Evolutionary conservation across 306 rosid genomes (phyloP).

Genomic region (Sophora flavescens): DNA sequence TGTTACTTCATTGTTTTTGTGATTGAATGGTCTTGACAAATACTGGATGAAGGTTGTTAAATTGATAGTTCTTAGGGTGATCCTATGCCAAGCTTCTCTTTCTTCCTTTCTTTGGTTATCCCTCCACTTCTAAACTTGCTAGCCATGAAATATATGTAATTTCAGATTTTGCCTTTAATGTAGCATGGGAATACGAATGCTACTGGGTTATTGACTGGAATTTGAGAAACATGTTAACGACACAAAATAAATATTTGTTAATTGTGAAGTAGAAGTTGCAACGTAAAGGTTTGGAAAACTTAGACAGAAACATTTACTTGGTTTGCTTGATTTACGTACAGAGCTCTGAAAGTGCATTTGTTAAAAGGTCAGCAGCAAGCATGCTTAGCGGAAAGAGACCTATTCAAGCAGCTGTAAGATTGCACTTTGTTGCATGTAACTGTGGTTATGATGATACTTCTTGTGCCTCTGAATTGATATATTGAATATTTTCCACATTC

Average conservation of each 20-base stretch:
- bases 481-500: constrained; percentile 31
- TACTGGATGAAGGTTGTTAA: not conserved
- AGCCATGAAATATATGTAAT: constrained; percentile 10
- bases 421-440: constrained; percentile 34
- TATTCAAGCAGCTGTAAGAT: constrained; percentile 85
- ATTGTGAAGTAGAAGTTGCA: not conserved
- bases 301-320: constrained; percentile 7
- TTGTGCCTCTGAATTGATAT: constrained; percentile 41
- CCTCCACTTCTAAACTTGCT: not conserved
- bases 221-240: constrained; percentile 12
- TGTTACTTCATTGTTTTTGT: constrained; percentile 4
- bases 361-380: constrained; percentile 91
- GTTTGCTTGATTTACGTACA: constrained; percentile 50
- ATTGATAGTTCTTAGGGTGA: constrained; percentile 9
- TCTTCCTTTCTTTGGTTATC: constrained; percentile 2
- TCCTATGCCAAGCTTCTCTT: constrained; percentile 3
- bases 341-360: constrained; percentile 74
- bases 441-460: constrained; percentile 15
- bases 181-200: constrained; percentile 3
- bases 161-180: constrained; percentile 17
- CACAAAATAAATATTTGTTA: not conserved
- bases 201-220: not conserved
- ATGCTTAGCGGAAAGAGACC: constrained; percentile 99
- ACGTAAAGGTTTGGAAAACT: not conserved
- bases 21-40: constrained; percentile 7